A percentile compares a stretch with the other conserved stretches of the same genome.
Evolutionary conservation across 805 yeast species (phyloP).

Genomic region (Cyberlindnera sargentensis): DNA sequence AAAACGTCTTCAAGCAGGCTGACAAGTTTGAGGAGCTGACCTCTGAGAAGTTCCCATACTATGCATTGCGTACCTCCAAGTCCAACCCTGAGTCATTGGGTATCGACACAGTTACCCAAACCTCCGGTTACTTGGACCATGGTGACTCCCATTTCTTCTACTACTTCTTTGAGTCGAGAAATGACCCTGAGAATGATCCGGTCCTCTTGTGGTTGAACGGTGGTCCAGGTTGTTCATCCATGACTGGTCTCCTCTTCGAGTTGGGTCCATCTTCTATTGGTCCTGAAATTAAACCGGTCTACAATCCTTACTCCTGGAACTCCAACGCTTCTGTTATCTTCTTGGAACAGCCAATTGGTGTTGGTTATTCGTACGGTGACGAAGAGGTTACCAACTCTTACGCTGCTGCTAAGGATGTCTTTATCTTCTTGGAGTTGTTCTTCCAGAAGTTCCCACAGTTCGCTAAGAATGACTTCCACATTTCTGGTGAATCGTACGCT

Average conservation of each 20-base stretch:
- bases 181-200: constrained; percentile 82
- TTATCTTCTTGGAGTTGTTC: constrained; percentile 75
- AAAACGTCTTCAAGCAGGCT: constrained; percentile 5
- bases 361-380: constrained; percentile 79
- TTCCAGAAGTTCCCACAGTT: constrained; percentile 79
- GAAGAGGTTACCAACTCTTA: constrained; percentile 58
- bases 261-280: constrained; percentile 81
- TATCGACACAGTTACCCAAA: constrained; percentile 73
- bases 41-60: constrained; percentile 7
- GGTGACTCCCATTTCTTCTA: constrained; percentile 78
- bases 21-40: constrained; percentile 5
- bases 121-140: constrained; percentile 78
- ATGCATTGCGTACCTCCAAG: constrained; percentile 14
- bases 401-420: constrained; percentile 85
- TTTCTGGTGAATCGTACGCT: constrained; percentile 81
- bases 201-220: constrained; percentile 86
- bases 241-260: constrained; percentile 87
- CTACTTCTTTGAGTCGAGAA: constrained; percentile 85
- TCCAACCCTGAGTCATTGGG: constrained; percentile 47
- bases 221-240: constrained; percentile 93
- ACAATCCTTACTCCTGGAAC: constrained; percentile 88
- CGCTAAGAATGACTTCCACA: constrained; percentile 52
- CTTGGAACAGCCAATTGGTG: constrained; percentile 91
- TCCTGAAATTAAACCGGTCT: constrained; percentile 55
- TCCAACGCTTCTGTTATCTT: constrained; percentile 83